Evolutionary conservation across 2,329 filamentous ascomycete genomes (phyloP), one percentile per base, ranked within the genome.

Genomic region (Seiridium cupressi): DNA sequence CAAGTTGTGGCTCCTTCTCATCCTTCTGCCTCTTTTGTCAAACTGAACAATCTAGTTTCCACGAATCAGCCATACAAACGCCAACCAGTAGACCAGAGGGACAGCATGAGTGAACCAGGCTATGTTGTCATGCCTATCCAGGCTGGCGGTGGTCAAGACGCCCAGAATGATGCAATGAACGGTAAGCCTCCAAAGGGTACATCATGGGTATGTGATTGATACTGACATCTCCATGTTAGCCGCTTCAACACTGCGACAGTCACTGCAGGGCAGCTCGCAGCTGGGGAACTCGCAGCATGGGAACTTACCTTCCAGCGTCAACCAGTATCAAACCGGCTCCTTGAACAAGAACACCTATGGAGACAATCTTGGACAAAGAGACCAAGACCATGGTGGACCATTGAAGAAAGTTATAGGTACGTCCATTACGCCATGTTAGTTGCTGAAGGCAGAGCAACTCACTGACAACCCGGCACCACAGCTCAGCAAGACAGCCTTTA

Each of bases 401-500:
- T 35, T 51, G 49, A 51, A 51, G 54, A 35, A 57, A 34, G 38
- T 34, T 10, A 47, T 57, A 7, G 40, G 54, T 57, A 57, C 5
- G 42, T 7, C 11, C 10, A 26, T 26, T 26, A 26, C 18, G 18
- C 18, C 18, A 26, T 26, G 18, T 26, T 26, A 26, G 13, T 13
- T 54, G 34, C 26, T 3, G 32, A 44, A 18, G 9, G 1, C n/a
- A 18, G 31, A 11, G 13, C 42, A 55, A 32, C 8, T 32, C 18
- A 26, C 53, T 55, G 26, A 55, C 53, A 32, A 26, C 18, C 5
- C 11, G n/a, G 18, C 4, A 6, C 1, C 35, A 13, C 6, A 55
- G 53, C 53, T 44, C 53, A 55, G 36, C 35, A n/a, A 26, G 54
- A 57, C 32, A 57, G 54, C 31, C 44, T 57, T 6, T 57, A 57